A percentile compares a stretch with the other conserved stretches of the same genome.
phyloP scores from a whole-genome alignment of 257 asterid genomes.

The Jaltomata sinuosa region DNA sequence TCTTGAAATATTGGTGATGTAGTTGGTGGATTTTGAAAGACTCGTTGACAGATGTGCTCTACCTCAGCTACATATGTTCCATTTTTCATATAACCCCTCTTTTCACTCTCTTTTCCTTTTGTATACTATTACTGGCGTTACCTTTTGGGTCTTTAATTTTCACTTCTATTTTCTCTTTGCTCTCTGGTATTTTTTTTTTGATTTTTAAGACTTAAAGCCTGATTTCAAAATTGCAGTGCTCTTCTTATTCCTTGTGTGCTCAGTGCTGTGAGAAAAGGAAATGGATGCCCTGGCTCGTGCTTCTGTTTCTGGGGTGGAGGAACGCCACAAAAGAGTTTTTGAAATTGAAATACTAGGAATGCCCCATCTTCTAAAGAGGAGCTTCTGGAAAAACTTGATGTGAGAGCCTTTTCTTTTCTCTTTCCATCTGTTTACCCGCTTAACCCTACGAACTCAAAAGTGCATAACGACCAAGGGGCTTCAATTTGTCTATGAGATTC shows the following conservation, averaged over 20 bases:
- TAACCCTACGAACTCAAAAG: too few species aligned
- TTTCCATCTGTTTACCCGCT: too few species aligned
- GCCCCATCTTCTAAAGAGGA: too few species aligned
- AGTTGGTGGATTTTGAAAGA: background rate
- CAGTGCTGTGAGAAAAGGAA: background rate
- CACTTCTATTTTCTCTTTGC: background rate
- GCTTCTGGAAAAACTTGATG: too few species aligned
- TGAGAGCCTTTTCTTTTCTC: too few species aligned
- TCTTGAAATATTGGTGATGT: background rate
- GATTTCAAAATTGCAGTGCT: background rate
- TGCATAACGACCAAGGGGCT: too few species aligned
- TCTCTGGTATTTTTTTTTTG: background rate
- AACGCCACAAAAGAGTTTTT: background rate
- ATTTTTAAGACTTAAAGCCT: too few species aligned
- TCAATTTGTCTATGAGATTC: too few species aligned
- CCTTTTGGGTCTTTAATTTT: background rate
- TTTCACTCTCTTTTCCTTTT: background rate
- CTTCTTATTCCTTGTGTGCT: background rate
- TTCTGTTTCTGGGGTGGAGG: background rate
- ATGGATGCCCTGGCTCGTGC: background rate
- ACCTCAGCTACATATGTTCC: background rate
- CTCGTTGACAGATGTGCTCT: background rate
- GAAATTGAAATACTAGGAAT: background rate
- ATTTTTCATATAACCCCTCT: constrained; percentile 1
- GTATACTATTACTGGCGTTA: background rate